Conservation (phyloP, 495 filamentous ascomycete genomes). For the Glutinoglossum americanum region DNA sequence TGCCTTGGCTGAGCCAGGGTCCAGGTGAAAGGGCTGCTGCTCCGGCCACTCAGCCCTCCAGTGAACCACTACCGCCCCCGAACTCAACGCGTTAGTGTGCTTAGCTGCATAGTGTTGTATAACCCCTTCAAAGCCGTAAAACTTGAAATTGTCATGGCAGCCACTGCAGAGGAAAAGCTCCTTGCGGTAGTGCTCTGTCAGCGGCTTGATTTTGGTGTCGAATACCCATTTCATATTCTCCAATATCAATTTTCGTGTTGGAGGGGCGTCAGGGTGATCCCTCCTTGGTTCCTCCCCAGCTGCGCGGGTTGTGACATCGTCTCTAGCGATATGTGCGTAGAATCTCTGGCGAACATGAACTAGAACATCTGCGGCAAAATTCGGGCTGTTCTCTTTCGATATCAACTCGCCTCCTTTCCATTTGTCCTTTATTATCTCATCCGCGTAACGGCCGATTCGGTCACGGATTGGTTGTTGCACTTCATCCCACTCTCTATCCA, state of each 20-base stretch:
- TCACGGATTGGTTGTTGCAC: constrained; percentile 38
- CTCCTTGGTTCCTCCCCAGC: constrained; percentile 18
- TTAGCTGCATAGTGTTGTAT: constrained; percentile 68
- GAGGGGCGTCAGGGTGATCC: constrained; percentile 31
- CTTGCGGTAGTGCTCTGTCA: constrained; percentile 35
- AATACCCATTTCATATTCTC: constrained; percentile 78
- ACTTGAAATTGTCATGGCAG: constrained; percentile 37
- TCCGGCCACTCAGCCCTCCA: constrained; percentile 68
- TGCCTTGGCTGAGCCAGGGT: constrained; percentile 24
- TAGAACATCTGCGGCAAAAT: constrained; percentile 46
- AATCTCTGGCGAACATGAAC: constrained; percentile 37
- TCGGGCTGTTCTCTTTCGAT: constrained; percentile 32
- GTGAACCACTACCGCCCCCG: constrained; percentile 44
- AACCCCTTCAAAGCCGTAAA: constrained; percentile 52
- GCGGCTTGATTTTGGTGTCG: constrained; percentile 47
- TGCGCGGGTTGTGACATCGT: constrained; percentile 22
- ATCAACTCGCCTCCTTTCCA: constrained; percentile 37
- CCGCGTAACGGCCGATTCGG: constrained; percentile 34
- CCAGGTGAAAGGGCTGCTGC: constrained; percentile 41
- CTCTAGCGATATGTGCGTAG: constrained; percentile 32
- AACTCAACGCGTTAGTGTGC: constrained; percentile 44
- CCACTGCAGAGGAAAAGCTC: constrained; percentile 56
- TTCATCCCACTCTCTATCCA: constrained; percentile 47
- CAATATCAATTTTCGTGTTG: constrained; percentile 37
- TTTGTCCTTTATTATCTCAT: constrained; percentile 35